These are phyloP conservation scores for Apiospora koreana DNA, from an alignment of 2,329 filamentous ascomycete genomes.

Conservation along the genomic window DNA sequence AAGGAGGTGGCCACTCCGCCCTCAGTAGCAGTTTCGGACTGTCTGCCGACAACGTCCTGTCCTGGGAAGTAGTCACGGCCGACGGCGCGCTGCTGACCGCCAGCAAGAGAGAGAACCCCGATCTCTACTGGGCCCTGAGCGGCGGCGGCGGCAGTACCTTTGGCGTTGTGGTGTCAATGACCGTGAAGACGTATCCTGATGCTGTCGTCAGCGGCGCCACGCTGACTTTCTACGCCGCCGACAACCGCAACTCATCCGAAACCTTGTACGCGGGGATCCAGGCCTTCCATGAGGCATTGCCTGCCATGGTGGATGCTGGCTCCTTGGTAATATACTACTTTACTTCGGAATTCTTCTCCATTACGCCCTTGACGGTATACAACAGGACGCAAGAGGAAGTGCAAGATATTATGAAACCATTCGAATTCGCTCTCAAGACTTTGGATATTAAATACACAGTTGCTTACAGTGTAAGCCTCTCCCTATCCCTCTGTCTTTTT, in stretches of 20 bases:
- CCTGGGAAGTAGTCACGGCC: constrained; percentile 46
- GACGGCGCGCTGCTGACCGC: constrained; percentile 44
- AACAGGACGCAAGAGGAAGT: constrained; percentile 27
- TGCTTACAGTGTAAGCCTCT: constrained; percentile 21
- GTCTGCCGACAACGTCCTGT: constrained; percentile 49
- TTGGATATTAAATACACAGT: constrained; percentile 24
- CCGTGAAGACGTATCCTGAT: constrained; percentile 23
- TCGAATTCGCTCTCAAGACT: constrained; percentile 24
- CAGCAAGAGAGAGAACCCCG: constrained; percentile 41
- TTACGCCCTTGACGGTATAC: constrained; percentile 26
- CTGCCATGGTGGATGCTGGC: constrained; percentile 25
- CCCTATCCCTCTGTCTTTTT: background rate
- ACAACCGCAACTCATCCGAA: constrained; percentile 16
- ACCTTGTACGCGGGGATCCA: constrained; percentile 22
- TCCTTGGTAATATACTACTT: constrained; percentile 26
- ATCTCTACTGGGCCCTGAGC: constrained; percentile 57
- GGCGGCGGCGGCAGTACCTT: constrained; percentile 49
- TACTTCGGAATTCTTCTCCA: constrained; percentile 21
- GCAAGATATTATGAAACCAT: constrained; percentile 27
- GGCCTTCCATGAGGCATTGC: constrained; percentile 24
- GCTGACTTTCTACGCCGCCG: constrained; percentile 19
- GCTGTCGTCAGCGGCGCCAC: constrained; percentile 21
- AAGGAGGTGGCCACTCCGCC: constrained; percentile 46
- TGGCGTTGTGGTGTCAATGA: constrained; percentile 41
- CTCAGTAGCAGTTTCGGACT: constrained; percentile 45